Evolutionary conservation across 345 rosid species (phyloP), one percentile per base, ranked within the genome.

Genomic region (Cochlearia excelsa): DNA sequence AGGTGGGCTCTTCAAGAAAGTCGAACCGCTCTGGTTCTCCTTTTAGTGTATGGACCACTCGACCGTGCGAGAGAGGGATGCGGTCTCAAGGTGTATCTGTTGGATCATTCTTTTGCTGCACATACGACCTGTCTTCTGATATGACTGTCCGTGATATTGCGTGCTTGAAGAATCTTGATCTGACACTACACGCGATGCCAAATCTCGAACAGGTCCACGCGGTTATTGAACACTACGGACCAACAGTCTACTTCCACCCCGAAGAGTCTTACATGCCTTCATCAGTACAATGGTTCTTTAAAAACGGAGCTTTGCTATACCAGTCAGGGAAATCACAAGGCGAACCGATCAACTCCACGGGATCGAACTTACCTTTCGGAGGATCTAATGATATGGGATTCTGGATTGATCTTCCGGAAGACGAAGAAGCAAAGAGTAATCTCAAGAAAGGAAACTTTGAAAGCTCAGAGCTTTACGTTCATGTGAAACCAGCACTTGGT

Each of bases 161-260:
- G 0, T 91, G 98, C 77, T 74, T 91, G 70, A 91, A 82, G 83
- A 91, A 91, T 77, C 78, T 81, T 9, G 82, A 84, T 57, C 9
- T 26, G 1, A 29, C 80, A 2, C 66, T 84, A 46, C 74, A 70
- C 11, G 91, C 90, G 0, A 86, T 91, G 96, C 98, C 98, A 7
- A 82, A 71, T 73, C 75, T 88, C n/a, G 73, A 86, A 57, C 98
- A 91, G 70, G 55, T 88, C 47, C 88, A 86, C 2, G 79, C 90
- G 0, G 65, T 88, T 30, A 86, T 91, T 46, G 23, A 75, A 51
- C 88, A 88, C 41, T 91, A 82, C 4, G 96, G 98, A 30, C 92
- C 96, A 31, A 82, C 84, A 0, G 86, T 91, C 30, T 91, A 73
- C 83, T 91, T 91, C 77, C 98, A 91, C 68, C 96, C 98, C 0